Base-by-base conservation (phyloP, 495 filamentous ascomycete species). In the Aspergillus campestris region DNA sequence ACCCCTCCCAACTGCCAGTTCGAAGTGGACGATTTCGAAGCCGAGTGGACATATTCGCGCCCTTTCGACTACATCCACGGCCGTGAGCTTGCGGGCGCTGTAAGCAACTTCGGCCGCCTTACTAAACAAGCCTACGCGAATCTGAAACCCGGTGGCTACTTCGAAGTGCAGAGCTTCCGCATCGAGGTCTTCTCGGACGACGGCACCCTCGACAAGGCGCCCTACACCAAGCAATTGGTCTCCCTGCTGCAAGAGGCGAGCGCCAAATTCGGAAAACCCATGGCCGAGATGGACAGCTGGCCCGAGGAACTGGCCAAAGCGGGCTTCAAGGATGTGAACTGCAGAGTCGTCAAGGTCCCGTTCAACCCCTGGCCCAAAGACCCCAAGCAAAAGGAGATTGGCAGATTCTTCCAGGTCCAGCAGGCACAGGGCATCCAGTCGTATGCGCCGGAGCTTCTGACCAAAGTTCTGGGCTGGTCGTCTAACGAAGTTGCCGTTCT, bases 281-380 rank as follows among this genome's bases (percentile, higher is more conserved):
- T 82, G 12, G 62, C 64, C 11, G 60, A 78, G 28, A 59, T 70
- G 29, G 62, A 72, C 24, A 58, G 65, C 9, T 18, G 51, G 34
- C 52, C 59, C 15, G 47, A 55, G 7, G 56, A 53, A 49, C 49
- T 72, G 14, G 44, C 40, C 28, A 64, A 75, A 8, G 73, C 69
- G 7, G 79, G 81, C 14, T 83, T 81, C 46, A 62, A 71, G 34
- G 79, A 83, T 48, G 73, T 85, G 29, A 69, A 64, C 9, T 71
- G 80, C 50, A 62, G 59, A 8, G 59, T 71, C 5, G 78, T 79
- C 42, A 75, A 81, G 34, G 66, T 83, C 39, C 84, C 83, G 0
- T 71, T 82, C 40, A 80, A 79, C 0, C 71, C 74, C 0, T 87
- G 84, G 83, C 71, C 82, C 8, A 77, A 71, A 51, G 82, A 86